phyloP scores from a whole-genome alignment of 345 rosid genomes.

The Gossypium raimondii region DNA sequence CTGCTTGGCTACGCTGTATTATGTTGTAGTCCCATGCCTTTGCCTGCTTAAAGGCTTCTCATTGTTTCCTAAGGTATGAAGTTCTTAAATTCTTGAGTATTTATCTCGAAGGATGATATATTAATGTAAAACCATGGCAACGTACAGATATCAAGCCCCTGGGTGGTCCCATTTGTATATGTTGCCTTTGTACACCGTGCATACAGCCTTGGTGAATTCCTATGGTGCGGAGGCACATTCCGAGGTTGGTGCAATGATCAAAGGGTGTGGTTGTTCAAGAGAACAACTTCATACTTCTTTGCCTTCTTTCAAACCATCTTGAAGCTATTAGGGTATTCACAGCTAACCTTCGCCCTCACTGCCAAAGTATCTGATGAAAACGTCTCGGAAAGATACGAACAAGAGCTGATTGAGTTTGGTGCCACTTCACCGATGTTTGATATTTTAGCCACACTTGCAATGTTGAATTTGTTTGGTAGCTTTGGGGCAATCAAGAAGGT shows the following conservation, averaged over 20 bases:
- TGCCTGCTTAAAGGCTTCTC: neutral
- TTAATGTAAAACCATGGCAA: neutral
- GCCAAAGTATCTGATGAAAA: slow-evolving; percentile 36
- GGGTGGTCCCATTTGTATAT: slow-evolving; percentile 22
- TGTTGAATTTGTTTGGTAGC: slow-evolving; percentile 38
- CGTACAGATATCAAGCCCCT: slow-evolving; percentile 33
- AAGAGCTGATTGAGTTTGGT: slow-evolving; percentile 34
- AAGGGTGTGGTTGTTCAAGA: slow-evolving; percentile 32
- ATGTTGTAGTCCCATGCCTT: neutral
- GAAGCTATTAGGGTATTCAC: slow-evolving; percentile 28
- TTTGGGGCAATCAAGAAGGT: slow-evolving; percentile 21
- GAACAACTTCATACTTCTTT: slow-evolving; percentile 43
- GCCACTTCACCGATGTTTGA: slow-evolving; percentile 40
- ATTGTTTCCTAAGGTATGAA: neutral
- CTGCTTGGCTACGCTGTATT: neutral
- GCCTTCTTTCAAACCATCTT: slow-evolving; percentile 32
- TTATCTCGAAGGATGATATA: neutral
- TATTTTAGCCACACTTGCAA: slow-evolving; percentile 35
- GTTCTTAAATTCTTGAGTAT: neutral
- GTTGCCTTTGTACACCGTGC: slow-evolving; percentile 24
- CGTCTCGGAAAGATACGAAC: neutral
- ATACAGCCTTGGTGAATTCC: slow-evolving; percentile 28
- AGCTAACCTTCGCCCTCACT: slow-evolving; percentile 38
- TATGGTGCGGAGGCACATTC: slow-evolving; percentile 29
- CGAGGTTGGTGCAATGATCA: slow-evolving; percentile 36